These are phyloP conservation scores for Myriosclerotinia duriaeana DNA, from an alignment of 2,329 filamentous ascomycete species.

Conservation along the genomic window DNA sequence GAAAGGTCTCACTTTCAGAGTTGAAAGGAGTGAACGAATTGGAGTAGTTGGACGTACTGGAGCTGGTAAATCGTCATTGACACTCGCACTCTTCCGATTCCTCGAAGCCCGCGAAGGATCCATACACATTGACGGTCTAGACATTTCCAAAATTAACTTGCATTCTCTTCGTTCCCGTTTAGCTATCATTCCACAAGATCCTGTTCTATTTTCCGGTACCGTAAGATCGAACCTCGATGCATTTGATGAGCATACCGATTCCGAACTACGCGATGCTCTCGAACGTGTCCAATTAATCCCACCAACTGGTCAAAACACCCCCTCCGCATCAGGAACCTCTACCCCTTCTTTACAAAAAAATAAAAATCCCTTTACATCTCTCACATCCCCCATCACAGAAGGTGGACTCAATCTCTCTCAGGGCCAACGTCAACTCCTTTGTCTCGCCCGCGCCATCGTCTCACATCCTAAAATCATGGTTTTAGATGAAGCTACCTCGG, in stretches of 20 bases:
- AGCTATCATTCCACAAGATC: constrained; percentile 81
- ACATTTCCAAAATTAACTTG: constrained; percentile 70
- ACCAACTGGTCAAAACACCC: constrained; percentile 35
- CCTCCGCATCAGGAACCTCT: constrained; percentile 42
- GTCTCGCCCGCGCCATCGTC: constrained; percentile 71
- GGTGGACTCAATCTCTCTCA: constrained; percentile 74
- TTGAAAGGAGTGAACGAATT: constrained; percentile 66
- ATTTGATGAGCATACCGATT: constrained; percentile 68
- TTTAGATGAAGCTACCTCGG: constrained; percentile 75
- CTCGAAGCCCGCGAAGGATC: constrained; percentile 65
- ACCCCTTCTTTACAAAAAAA: constrained; percentile 47
- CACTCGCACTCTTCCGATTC: constrained; percentile 75
- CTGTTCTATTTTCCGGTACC: constrained; percentile 78
- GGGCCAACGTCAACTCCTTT: constrained; percentile 74
- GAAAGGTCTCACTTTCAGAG: constrained; percentile 65
- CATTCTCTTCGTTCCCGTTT: constrained; percentile 70
- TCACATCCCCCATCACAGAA: constrained; percentile 65
- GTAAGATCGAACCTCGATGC: constrained; percentile 75
- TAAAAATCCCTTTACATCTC: constrained; percentile 63
- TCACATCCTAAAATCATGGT: constrained; percentile 74
- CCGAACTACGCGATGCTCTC: constrained; percentile 67
- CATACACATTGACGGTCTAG: constrained; percentile 70
- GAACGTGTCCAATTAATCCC: constrained; percentile 62
- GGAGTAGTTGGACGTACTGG: constrained; percentile 79
- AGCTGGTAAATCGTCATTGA: constrained; percentile 74